Evolutionary conservation across 2,329 filamentous ascomycete species (phyloP).

Genomic region (Orbilia javanica): DNA sequence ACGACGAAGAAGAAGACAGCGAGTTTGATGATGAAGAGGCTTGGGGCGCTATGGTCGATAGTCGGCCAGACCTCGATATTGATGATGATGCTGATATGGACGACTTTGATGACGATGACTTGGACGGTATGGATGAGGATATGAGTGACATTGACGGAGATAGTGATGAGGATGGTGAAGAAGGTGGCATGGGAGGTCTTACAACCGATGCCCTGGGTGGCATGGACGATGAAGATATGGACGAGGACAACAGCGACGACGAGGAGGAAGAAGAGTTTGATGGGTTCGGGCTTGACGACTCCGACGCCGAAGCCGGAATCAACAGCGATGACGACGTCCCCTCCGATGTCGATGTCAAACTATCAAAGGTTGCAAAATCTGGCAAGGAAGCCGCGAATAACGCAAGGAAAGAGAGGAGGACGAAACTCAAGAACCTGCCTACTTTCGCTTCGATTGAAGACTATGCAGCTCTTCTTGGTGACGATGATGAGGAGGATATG

Average conservation of each 20-base stretch:
- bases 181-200: conserved; percentile 54
- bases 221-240: conserved; percentile 69
- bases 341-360: conserved; percentile 61
- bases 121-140: conserved; percentile 67
- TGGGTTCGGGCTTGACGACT: conserved; percentile 65
- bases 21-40: conserved; percentile 73
- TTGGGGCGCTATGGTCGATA: conserved; percentile 89
- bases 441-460: conserved; percentile 95
- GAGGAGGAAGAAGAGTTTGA: conserved; percentile 68
- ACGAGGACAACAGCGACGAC: conserved; percentile 63
- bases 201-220: conserved; percentile 66
- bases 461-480: conserved; percentile 74
- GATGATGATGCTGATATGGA: conserved; percentile 69
- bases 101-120: conserved; percentile 69
- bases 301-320: conserved; percentile 65
- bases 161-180: conserved; percentile 66
- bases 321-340: conserved; percentile 59
- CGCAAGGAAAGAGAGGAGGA: conserved; percentile 73
- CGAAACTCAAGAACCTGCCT: conserved; percentile 87
- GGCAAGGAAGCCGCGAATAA: conserved; percentile 62
- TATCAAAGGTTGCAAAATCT: conserved; percentile 60
- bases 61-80: conserved; percentile 80
- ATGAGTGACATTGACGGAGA: conserved; percentile 65
- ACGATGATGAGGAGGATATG: conserved; percentile 54
- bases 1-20: conserved; percentile 67